These are phyloP conservation scores for Gymnopilus junonius DNA, from an alignment of 768 basidiomycete genomes.

Conservation along the genomic window DNA sequence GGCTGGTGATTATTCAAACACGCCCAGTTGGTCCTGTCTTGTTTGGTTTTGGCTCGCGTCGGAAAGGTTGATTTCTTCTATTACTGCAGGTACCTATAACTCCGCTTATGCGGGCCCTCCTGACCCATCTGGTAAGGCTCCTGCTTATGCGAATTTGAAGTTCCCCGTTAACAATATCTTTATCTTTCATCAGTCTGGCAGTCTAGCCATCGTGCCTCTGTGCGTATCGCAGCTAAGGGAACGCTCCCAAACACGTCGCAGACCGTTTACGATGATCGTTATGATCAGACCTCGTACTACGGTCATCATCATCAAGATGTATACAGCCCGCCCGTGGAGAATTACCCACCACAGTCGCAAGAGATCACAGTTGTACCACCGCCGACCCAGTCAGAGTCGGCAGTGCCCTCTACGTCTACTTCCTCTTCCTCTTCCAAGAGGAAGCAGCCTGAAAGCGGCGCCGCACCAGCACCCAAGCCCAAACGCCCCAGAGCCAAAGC, in stretches of 20 bases:
- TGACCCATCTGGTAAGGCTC: not conserved
- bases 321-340: conserved; percentile 7
- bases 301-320: conserved; percentile 34
- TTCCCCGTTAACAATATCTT: not conserved
- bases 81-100: conserved; percentile 19
- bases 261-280: conserved; percentile 32
- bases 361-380: not conserved
- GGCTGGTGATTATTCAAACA: conserved; percentile 45
- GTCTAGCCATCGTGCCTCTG: conserved; percentile 54
- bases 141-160: not conserved
- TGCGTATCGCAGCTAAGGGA: conserved; percentile 61
- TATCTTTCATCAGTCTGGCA: conserved; percentile 50
- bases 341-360: conserved; percentile 20
- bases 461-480: conserved; percentile 37
- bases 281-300: conserved; percentile 32
- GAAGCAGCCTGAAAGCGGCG: conserved; percentile 39
- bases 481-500: conserved; percentile 44
- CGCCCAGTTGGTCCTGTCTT: conserved; percentile 32
- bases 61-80: conserved; percentile 4
- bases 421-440: conserved; percentile 34
- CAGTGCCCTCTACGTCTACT: conserved; percentile 2
- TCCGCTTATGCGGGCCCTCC: conserved; percentile 29
- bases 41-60: conserved; percentile 5
- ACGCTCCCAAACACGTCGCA: conserved; percentile 32
- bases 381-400: conserved; percentile 5